phyloP scores from a whole-genome alignment of 1,284 basidiomycete species.

The Anthracocystis walkeri region DNA sequence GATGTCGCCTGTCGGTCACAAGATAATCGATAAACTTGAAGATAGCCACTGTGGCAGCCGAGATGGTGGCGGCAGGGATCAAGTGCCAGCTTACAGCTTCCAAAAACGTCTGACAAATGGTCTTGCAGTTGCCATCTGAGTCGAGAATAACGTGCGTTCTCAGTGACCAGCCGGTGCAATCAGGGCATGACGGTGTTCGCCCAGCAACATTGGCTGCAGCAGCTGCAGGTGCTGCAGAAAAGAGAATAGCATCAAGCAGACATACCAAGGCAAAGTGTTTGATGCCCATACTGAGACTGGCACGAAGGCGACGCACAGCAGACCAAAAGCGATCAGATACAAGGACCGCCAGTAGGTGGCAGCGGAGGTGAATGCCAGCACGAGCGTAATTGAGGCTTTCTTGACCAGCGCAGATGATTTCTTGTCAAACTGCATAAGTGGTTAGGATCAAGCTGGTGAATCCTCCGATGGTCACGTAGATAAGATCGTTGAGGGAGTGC shows the following conservation, averaged over 20 bases:
- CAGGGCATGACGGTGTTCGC: not conserved
- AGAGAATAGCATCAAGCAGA: not conserved
- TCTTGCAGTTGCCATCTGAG: not conserved
- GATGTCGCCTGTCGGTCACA: not conserved
- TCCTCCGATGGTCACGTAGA: not conserved
- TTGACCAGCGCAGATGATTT: not conserved
- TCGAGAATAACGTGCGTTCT: not conserved
- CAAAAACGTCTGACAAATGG: not conserved
- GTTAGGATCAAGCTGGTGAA: not conserved
- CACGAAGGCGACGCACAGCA: slow-evolving; percentile 1
- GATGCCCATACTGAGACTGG: not conserved
- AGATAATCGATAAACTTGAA: not conserved
- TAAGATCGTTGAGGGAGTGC: not conserved
- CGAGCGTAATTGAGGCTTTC: not conserved
- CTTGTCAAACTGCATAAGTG: not conserved
- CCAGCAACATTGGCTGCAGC: not conserved
- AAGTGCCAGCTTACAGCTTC: not conserved
- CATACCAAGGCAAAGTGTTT: not conserved
- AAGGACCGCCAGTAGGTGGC: not conserved
- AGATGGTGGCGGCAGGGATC: not conserved
- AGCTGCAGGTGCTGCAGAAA: not conserved
- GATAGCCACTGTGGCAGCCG: not conserved
- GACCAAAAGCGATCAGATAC: not conserved
- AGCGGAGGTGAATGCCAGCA: not conserved
- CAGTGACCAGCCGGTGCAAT: not conserved